Evolutionary conservation across 805 yeast species (phyloP).

Genomic region (Schwanniomyces polymorphus): DNA sequence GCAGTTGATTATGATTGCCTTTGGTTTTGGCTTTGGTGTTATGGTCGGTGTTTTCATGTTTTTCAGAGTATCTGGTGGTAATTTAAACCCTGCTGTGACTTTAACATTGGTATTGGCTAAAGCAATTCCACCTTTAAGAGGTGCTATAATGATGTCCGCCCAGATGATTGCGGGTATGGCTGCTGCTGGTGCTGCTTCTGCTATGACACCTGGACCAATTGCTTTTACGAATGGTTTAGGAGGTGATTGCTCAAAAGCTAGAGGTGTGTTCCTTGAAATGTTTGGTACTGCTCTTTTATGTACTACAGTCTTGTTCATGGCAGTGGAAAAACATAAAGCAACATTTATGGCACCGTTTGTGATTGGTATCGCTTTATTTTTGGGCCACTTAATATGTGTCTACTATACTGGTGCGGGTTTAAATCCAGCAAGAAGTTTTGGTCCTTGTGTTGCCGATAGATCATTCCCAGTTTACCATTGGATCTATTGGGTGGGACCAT

Average conservation of each 20-base stretch:
- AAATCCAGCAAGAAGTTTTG: slow-evolving; percentile 88
- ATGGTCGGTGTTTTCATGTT: slow-evolving; percentile 70
- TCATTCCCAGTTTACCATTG: slow-evolving; percentile 83
- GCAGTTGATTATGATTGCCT: slow-evolving; percentile 73
- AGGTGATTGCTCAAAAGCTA: slow-evolving; percentile 65
- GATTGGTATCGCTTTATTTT: slow-evolving; percentile 79
- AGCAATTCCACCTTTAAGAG: slow-evolving; percentile 74
- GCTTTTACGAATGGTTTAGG: slow-evolving; percentile 72
- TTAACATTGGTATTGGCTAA: slow-evolving; percentile 68
- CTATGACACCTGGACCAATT: slow-evolving; percentile 80
- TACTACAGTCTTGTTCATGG: slow-evolving; percentile 75
- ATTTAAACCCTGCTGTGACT: slow-evolving; percentile 87
- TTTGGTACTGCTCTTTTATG: slow-evolving; percentile 75
- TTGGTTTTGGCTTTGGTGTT: slow-evolving; percentile 86
- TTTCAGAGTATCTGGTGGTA: slow-evolving; percentile 83
- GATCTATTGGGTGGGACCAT: slow-evolving; percentile 93
- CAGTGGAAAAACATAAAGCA: slow-evolving; percentile 78
- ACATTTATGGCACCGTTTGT: slow-evolving; percentile 79
- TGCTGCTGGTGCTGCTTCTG: slow-evolving; percentile 86
- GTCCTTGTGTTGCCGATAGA: slow-evolving; percentile 73
- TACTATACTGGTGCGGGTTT: slow-evolving; percentile 89
- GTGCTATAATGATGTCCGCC: slow-evolving; percentile 59
- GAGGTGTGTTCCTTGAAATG: slow-evolving; percentile 81
- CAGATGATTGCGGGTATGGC: slow-evolving; percentile 87
- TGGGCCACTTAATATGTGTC: slow-evolving; percentile 79